Conservation (phyloP, 1,139 yeast genomes). For the Suhomyces guaymorum region DNA sequence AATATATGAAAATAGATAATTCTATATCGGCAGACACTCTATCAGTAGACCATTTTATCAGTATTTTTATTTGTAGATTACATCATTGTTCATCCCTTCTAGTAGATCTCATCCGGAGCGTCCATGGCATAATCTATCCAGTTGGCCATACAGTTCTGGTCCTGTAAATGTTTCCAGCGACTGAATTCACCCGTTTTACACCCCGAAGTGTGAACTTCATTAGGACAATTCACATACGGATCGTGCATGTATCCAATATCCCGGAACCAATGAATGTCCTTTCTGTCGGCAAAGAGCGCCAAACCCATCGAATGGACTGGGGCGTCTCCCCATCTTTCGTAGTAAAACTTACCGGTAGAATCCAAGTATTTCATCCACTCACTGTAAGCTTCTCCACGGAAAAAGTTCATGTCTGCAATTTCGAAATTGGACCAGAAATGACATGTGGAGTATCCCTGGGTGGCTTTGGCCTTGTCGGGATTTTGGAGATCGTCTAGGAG, state of each 20-base stretch:
- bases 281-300: constrained; percentile 69
- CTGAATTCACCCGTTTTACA: constrained; percentile 49
- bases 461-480: constrained; percentile 51
- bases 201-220: constrained; percentile 29
- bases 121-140: constrained; percentile 58
- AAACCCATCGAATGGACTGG: constrained; percentile 82
- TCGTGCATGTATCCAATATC: constrained; percentile 79
- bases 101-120: constrained; percentile 1
- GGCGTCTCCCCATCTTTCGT: constrained; percentile 93
- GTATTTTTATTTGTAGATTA: no score
- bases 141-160: constrained; percentile 72
- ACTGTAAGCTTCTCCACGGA: constrained; percentile 62
- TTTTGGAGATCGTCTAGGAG: constrained; percentile 64
- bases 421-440: constrained; percentile 91
- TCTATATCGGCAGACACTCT: no score
- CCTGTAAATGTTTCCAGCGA: constrained; percentile 43
- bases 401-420: constrained; percentile 79
- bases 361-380: constrained; percentile 68
- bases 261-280: constrained; percentile 80
- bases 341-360: constrained; percentile 73
- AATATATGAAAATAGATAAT: no score
- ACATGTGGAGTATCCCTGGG: constrained; percentile 78
- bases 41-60: no score
- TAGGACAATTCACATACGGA: constrained; percentile 79
- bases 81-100: no score